Conservation (phyloP, 2,329 filamentous ascomycete species). For the Emericellopsis atlantica region DNA sequence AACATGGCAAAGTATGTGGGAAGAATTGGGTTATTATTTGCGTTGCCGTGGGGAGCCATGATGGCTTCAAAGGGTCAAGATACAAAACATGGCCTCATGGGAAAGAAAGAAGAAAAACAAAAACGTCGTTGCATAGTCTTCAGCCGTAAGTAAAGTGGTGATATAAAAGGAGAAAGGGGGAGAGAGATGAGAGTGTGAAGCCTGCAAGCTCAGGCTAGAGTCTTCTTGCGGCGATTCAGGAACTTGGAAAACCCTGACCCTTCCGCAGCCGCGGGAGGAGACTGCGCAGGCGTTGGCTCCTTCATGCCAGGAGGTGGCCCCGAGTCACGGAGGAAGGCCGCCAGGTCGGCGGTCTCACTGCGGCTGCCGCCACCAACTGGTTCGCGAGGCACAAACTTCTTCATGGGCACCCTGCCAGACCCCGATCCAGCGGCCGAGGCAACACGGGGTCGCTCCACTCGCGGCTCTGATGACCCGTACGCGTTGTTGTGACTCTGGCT, state of each 20-base stretch:
- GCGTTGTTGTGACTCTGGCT: conserved; percentile 22
- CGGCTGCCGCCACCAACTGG: conserved; percentile 32
- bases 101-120: not conserved
- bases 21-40: not conserved
- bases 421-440: conserved; percentile 5
- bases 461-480: conserved; percentile 18
- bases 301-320: conserved; percentile 40
- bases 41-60: no score
- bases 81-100: not conserved
- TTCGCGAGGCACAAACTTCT: conserved; percentile 45
- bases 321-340: conserved; percentile 59
- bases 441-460: not conserved
- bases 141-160: not conserved
- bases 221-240: conserved; percentile 37
- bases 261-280: conserved; percentile 18
- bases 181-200: not conserved
- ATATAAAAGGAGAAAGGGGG: not conserved
- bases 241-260: conserved; percentile 30
- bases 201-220: not conserved
- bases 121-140: not conserved
- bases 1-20: not conserved
- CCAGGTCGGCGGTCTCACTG: conserved; percentile 60
- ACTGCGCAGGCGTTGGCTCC: conserved; percentile 10
- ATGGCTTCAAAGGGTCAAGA: no score
- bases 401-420: conserved; percentile 33